Percentiles rank a stretch among this genome's conserved stretches.
Conservation (phyloP, 257 asterid species). For the Salvia splendens region DNA sequence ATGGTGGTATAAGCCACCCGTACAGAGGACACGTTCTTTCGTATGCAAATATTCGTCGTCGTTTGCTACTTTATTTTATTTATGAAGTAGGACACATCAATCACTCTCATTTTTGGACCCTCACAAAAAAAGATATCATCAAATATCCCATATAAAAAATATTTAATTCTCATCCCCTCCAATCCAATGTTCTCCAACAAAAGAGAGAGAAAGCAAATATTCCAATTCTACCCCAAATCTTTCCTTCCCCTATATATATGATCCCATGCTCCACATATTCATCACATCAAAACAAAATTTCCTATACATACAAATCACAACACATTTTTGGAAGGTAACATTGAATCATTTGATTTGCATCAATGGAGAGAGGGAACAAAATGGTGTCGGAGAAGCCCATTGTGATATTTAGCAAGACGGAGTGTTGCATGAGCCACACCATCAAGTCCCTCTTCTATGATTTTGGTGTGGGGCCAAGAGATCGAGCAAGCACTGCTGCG, state of each 20-base stretch:
- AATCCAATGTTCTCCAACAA: not conserved
- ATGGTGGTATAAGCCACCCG: conserved; percentile 17
- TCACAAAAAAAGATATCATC: not conserved
- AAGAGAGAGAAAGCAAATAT: conserved; percentile 6
- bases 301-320: conserved; percentile 12
- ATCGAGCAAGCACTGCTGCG: conserved; percentile 66
- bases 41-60: conserved; percentile 73
- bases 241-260: conserved; percentile 43
- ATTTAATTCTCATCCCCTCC: conserved; percentile 16
- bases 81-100: conserved; percentile 31
- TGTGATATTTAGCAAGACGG: conserved; percentile 76
- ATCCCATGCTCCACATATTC: conserved; percentile 37
- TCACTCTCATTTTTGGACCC: conserved; percentile 34
- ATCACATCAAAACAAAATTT: conserved; percentile 43
- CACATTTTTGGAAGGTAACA: not conserved
- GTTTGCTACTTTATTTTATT: conserved; percentile 32
- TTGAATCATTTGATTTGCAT: too few species aligned
- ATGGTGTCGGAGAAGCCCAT: conserved; percentile 72
- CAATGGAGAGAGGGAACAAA: conserved; percentile 63
- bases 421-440: conserved; percentile 71
- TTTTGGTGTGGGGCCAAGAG: conserved; percentile 68
- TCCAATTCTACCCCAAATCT: conserved; percentile 28
- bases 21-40: conserved; percentile 47
- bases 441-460: conserved; percentile 63
- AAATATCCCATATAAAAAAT: not conserved